Evolutionary conservation across 805 yeast genomes (phyloP).

Genomic region (Kazachstania taianensis): DNA sequence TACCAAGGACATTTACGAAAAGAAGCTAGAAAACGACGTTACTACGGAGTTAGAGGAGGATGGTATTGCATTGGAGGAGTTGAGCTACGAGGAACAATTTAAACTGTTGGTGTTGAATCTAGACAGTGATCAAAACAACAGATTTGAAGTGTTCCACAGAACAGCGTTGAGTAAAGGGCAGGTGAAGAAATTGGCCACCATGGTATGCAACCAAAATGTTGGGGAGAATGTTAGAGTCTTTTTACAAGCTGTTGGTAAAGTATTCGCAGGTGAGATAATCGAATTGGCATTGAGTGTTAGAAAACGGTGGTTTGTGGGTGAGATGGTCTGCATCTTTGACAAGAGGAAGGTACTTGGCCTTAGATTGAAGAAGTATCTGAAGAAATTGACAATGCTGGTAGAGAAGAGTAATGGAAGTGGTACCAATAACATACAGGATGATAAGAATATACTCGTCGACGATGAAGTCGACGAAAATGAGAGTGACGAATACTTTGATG

Average conservation of each 20-base stretch:
- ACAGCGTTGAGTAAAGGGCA: conserved; percentile 64
- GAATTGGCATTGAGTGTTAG: conserved; percentile 73
- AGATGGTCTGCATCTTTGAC: conserved; percentile 30
- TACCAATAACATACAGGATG: conserved; percentile 4
- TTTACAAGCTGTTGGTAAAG: conserved; percentile 77
- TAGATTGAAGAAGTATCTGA: conserved; percentile 29
- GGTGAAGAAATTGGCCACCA: conserved; percentile 69
- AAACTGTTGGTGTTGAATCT: conserved; percentile 60
- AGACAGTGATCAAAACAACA: conserved; percentile 71
- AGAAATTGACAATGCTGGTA: conserved; percentile 26
- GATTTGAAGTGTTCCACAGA: conserved; percentile 81
- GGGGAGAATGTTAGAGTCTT: conserved; percentile 73
- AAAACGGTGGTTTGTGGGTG: conserved; percentile 39
- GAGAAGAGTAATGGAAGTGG: conserved; percentile 30
- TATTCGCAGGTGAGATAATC: conserved; percentile 81
- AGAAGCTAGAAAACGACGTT: conserved; percentile 3
- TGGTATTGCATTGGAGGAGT: conserved; percentile 25
- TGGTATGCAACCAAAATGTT: conserved; percentile 69
- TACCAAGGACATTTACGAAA: conserved; percentile 20
- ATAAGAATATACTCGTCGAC: conserved; percentile 4
- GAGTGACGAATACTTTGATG: conserved; percentile 24
- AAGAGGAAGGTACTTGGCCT: conserved; percentile 33
- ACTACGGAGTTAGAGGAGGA: conserved; percentile 4
- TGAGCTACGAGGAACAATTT: conserved; percentile 46
- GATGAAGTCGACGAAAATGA: conserved; percentile 25